Base-by-base conservation (phyloP, 2,329 filamentous ascomycete species). In the Paecilomyces variotii region DNA sequence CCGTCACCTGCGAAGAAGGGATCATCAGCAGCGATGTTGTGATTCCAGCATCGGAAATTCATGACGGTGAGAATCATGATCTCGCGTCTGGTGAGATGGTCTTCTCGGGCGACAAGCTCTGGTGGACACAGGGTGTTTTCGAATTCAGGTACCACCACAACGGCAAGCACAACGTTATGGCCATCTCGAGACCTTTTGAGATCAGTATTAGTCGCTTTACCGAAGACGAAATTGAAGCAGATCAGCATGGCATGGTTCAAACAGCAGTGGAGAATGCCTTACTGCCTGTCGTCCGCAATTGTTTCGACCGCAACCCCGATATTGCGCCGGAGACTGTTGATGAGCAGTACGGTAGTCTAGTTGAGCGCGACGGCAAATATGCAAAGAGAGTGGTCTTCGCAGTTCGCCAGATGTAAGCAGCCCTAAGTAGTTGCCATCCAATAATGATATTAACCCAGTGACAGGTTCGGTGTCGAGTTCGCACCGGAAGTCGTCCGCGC, bases 101-200 rank as follows among this genome's bases (percentile, higher is more conserved):
- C 11, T 97, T 99, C 70, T 81, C 87, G 9, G 92, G 94, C 54
- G 92, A 97, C 77, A 96, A 96, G 76, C 82, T 97, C 2, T 99
- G 91, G 87, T 99, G 94, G 94, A 96, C 89, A 0, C 89, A 93
- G 61, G 94, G 94, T 57, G 89, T 95, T 2, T 99, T 96, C 69
- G 94, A 99, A 70, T 95, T 99, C 79, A 87, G 94, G 49, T 97
- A 97, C 76, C 94, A 99, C 75, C 94, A 99, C 74, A 87, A 90
- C 65, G 91, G 91, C 58, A 89, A 88, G 67, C 91, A 99, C 76
- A 90, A 89, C 64, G 92, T 96, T 69, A 94, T 99, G 89, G 86
- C 91, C 19, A 89, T 97, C 61, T 97, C 92, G 4, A 84, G 91
- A 65, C 92, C 94, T 0, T 99, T 99, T 67, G 93, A 97, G 73